Conservation (phyloP, 805 yeast genomes). For the Teunomyces cretensis region DNA sequence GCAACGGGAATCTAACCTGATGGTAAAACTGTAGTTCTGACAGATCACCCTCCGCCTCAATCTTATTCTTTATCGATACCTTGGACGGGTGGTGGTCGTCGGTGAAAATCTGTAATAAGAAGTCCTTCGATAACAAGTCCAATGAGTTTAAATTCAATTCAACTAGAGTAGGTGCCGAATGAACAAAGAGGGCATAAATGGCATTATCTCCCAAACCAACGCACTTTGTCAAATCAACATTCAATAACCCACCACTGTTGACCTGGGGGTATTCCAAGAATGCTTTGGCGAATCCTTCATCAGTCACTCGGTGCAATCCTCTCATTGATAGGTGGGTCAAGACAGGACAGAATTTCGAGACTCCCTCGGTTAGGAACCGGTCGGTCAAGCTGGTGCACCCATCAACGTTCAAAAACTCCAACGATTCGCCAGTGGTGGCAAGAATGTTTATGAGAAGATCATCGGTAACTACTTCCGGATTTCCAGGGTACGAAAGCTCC, state of each 20-base stretch:
- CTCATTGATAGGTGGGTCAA: conserved; percentile 60
- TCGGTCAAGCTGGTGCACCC: conserved; percentile 79
- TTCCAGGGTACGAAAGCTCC: conserved; percentile 67
- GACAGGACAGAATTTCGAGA: conserved; percentile 55
- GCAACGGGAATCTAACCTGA: conserved; percentile 46
- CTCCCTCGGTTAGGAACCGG: conserved; percentile 53
- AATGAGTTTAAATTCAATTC: conserved; percentile 75
- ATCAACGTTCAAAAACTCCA: conserved; percentile 59
- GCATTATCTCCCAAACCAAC: conserved; percentile 62
- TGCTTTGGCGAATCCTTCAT: conserved; percentile 60
- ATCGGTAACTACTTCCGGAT: conserved; percentile 66
- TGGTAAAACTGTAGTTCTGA: conserved; percentile 12
- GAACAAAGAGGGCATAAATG: conserved; percentile 56
- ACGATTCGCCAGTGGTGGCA: conserved; percentile 58
- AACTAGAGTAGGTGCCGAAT: conserved; percentile 63
- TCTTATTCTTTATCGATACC: conserved; percentile 18
- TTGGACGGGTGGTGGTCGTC: conserved; percentile 25
- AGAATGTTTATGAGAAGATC: conserved; percentile 62
- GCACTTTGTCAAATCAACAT: conserved; percentile 66
- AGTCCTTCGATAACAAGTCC: conserved; percentile 50
- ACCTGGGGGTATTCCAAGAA: conserved; percentile 53
- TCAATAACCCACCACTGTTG: conserved; percentile 56
- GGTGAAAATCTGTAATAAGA: conserved; percentile 49
- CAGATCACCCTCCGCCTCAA: conserved; percentile 12
- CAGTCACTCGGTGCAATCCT: conserved; percentile 63